Conservation (phyloP, 2,329 filamentous ascomycete genomes). For the Hypoxylon sp. region DNA sequence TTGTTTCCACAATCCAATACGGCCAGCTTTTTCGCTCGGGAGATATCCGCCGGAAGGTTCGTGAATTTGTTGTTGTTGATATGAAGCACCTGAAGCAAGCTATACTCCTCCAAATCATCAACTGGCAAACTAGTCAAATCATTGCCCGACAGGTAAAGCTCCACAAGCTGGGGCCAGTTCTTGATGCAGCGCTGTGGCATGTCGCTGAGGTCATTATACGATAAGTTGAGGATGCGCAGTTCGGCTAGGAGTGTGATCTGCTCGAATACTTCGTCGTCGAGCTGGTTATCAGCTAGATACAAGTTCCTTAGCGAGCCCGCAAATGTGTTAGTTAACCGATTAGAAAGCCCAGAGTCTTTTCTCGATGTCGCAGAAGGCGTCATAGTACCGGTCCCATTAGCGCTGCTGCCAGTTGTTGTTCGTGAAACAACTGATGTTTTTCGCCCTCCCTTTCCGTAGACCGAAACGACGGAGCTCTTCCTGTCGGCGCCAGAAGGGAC, state of each 20-base stretch:
- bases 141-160: slow-evolving; percentile 95
- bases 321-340: slow-evolving; percentile 87
- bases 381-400: slow-evolving; percentile 63
- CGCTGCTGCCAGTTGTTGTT: slow-evolving; percentile 61
- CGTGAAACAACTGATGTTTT: slow-evolving; percentile 88
- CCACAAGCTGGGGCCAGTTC: slow-evolving; percentile 89
- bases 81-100: slow-evolving; percentile 88
- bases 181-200: slow-evolving; percentile 90
- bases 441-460: slow-evolving; percentile 82
- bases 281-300: slow-evolving; percentile 91
- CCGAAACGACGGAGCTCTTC: slow-evolving; percentile 88
- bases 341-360: slow-evolving; percentile 91
- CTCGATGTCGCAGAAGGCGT: slow-evolving; percentile 70
- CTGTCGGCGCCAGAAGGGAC: slow-evolving; percentile 72
- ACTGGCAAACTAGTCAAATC: slow-evolving; percentile 91
- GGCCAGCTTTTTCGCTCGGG: slow-evolving; percentile 90
- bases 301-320: slow-evolving; percentile 86
- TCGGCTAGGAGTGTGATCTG: slow-evolving; percentile 87
- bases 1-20: slow-evolving; percentile 97
- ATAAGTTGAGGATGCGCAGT: slow-evolving; percentile 89
- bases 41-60: slow-evolving; percentile 93
- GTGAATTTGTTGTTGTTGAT: slow-evolving; percentile 99
- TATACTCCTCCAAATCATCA: slow-evolving; percentile 93
- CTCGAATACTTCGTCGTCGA: slow-evolving; percentile 96
- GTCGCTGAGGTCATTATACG: slow-evolving; percentile 94